A percentile compares a stretch with the other conserved stretches of the same genome.
Evolutionary conservation across 768 basidiomycete genomes (phyloP).

Genomic region (Rhodotorula toruloides): DNA sequence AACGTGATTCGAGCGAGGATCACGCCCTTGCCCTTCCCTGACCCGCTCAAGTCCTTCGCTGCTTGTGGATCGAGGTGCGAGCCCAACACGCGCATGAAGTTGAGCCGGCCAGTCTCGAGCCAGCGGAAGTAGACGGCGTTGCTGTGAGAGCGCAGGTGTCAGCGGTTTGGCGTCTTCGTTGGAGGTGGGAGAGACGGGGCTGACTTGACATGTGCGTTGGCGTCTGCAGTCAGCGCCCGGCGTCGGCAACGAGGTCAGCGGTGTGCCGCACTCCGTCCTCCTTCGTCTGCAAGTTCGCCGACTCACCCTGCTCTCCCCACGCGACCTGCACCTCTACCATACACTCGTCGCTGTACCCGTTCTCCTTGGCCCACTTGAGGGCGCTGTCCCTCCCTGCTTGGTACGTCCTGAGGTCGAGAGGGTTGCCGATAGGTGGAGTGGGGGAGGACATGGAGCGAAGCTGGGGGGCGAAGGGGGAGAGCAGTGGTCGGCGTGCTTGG

Average conservation of each 20-base stretch:
- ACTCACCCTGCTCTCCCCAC: conserved; percentile 19
- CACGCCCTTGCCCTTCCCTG: conserved; percentile 27
- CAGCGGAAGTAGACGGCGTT: conserved; percentile 28
- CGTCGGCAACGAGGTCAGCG: not conserved
- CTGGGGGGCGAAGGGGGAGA: not conserved
- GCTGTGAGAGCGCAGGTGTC: not conserved
- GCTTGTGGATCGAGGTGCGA: not conserved
- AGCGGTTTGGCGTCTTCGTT: too few species aligned
- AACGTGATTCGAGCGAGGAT: conserved; percentile 19
- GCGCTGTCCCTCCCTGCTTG: not conserved
- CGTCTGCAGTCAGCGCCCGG: not conserved
- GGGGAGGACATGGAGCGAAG: not conserved
- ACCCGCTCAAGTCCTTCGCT: conserved; percentile 15
- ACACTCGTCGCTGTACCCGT: not conserved
- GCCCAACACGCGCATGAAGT: not conserved
- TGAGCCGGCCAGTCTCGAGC: conserved; percentile 28
- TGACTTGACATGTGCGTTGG: conserved; percentile 28
- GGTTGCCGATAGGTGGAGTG: not conserved
- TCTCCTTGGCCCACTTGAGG: not conserved
- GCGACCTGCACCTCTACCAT: conserved; percentile 9
- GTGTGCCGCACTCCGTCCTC: too few species aligned
- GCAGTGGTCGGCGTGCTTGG: too few species aligned
- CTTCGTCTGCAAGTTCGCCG: too few species aligned
- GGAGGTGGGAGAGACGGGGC: not conserved
- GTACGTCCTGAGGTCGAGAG: not conserved